Conservation (phyloP, 1,284 basidiomycete species). For the Irpex lacteus region DNA sequence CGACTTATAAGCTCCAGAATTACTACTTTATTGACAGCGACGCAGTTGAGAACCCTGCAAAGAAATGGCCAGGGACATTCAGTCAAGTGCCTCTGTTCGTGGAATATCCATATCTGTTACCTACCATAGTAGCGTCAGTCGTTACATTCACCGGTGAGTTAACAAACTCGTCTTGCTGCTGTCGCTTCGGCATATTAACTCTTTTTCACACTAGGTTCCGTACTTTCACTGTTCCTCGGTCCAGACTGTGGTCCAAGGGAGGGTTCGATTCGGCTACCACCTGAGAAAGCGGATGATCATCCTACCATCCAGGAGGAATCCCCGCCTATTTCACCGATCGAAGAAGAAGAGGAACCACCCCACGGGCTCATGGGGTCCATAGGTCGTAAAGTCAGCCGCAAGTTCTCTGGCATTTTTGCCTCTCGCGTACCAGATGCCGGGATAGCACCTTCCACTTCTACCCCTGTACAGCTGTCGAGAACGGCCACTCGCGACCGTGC, state of each 20-base stretch:
- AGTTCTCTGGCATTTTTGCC: conserved; percentile 57
- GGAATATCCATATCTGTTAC: conserved; percentile 89
- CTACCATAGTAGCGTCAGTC: conserved; percentile 77
- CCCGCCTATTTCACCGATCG: conserved; percentile 40
- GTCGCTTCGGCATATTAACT: not conserved
- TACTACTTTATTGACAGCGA: not conserved
- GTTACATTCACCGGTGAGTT: conserved; percentile 67
- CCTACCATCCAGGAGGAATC: conserved; percentile 59
- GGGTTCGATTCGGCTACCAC: conserved; percentile 77
- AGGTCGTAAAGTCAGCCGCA: conserved; percentile 36
- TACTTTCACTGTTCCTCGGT: conserved; percentile 87
- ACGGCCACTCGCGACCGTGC: conserved; percentile 44
- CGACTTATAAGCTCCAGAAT: not conserved
- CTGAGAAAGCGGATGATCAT: conserved; percentile 60
- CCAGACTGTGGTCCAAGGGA: conserved; percentile 87
- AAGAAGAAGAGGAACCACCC: conserved; percentile 32
- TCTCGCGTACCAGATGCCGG: conserved; percentile 42
- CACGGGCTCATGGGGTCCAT: conserved; percentile 26
- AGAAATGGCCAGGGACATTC: conserved; percentile 82
- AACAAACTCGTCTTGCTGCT: not conserved
- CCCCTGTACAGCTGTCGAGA: conserved; percentile 44
- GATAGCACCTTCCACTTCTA: conserved; percentile 23
- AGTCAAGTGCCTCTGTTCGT: conserved; percentile 66
- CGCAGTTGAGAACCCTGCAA: conserved; percentile 79
- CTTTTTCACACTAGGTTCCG: conserved; percentile 52